Base-by-base conservation (phyloP, 805 yeast species). In the Yarrowia hollandica region DNA sequence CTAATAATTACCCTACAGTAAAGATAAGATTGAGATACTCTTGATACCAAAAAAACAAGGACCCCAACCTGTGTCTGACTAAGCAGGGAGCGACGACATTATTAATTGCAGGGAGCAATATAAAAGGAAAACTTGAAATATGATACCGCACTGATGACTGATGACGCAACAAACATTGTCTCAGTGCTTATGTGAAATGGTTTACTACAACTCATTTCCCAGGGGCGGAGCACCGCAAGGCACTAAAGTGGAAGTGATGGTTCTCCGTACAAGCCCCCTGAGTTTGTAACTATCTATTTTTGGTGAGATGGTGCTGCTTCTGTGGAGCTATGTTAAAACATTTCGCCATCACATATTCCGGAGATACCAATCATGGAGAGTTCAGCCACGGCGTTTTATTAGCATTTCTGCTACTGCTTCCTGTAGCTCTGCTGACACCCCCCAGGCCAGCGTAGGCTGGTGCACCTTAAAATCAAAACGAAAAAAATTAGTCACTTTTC, bases 221-320 rank as follows among this genome's bases (percentile, higher is more conserved):
- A 28, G 44, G 22, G 44, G 44, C 44, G 44, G 30, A 22, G 44
- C 48, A 41, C 48, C n/a, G 15, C 15, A 41, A 25, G 48, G 22
- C 48, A 25, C 48, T 25, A 41, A 39, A 23, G 30, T 4, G 18
- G 44, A 23, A n/a, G n/a, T n/a, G 30, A 39, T 23, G 44, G 33
- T 41, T 41, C 48, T 9, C 48, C 23, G 48, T 25, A 41, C 48
- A 41, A 25, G 48, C 48, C 33, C 30, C 21, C 46, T 15, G 31
- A 15, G 31, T 10, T 25, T 23, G 31, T 9, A n/a, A 8, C 19
- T n/a, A 9, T 11, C 48, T 41, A 41, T 25, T 25, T 41, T 25
- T 25, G 48, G 48, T n/a, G 21, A 21, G 9, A n/a, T 19, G 41
- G 25, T 14, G 28, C 42, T 22, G 26, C 18, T 12, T n/a, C n/a